Conservation (phyloP, 768 basidiomycete species). For the Podaxis rugospora region DNA sequence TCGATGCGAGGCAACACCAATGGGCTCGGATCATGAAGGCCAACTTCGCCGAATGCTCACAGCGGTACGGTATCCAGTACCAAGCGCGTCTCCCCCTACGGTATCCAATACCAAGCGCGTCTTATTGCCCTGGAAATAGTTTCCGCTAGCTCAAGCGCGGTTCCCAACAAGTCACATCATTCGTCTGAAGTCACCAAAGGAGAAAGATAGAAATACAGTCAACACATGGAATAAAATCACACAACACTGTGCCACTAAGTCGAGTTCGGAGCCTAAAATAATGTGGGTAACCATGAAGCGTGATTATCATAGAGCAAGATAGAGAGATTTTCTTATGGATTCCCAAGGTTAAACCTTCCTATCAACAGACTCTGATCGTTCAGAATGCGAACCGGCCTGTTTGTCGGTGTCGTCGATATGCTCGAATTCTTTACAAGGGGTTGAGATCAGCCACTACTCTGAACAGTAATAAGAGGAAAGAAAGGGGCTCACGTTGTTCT, state of each 20-base stretch:
- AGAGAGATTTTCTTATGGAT: background rate
- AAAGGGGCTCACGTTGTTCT: constrained; percentile 25
- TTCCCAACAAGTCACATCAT: too few relatives aligned
- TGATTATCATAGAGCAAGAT: background rate
- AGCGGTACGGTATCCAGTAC: too few relatives aligned
- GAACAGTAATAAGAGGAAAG: background rate
- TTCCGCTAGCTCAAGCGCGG: too few relatives aligned
- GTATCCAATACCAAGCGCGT: too few relatives aligned
- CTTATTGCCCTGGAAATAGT: too few relatives aligned
- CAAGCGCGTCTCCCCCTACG: too few relatives aligned
- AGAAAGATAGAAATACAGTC: too few relatives aligned
- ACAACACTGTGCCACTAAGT: background rate
- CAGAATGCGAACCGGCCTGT: background rate
- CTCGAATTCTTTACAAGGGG: constrained; percentile 10
- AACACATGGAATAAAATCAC: background rate
- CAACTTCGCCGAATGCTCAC: too few relatives aligned
- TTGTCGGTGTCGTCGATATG: constrained; percentile 1
- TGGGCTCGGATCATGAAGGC: too few relatives aligned
- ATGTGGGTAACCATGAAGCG: background rate
- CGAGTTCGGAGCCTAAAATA: background rate
- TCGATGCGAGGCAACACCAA: too few relatives aligned
- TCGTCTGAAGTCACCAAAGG: too few relatives aligned
- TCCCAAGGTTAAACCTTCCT: background rate
- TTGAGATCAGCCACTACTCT: background rate
- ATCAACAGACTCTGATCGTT: constrained; percentile 12